Percentiles rank a stretch among this genome's conserved stretches.
Conservation (phyloP, 2,329 filamentous ascomycete species). For the Fusarium sp. region DNA sequence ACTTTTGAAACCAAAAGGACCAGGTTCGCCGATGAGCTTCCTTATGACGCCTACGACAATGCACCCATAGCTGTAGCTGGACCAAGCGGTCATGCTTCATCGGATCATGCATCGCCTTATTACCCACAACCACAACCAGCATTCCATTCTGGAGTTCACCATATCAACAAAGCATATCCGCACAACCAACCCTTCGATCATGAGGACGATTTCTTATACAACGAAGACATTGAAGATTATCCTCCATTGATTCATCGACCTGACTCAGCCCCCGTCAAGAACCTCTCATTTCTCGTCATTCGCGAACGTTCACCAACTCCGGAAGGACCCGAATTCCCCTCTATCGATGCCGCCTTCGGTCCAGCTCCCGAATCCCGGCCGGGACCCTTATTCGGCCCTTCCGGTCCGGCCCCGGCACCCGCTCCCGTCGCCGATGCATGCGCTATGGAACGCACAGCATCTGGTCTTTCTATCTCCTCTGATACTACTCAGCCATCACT, state of each 20-base stretch:
- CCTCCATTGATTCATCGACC: constrained; percentile 26
- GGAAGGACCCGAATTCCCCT: constrained; percentile 33
- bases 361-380: constrained; percentile 32
- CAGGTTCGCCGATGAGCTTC: constrained; percentile 32
- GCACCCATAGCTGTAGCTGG: constrained; percentile 9
- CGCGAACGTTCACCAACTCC: constrained; percentile 49
- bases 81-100: constrained; percentile 18
- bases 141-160: constrained; percentile 13
- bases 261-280: constrained; percentile 49
- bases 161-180: constrained; percentile 20
- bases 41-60: constrained; percentile 28
- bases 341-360: constrained; percentile 28
- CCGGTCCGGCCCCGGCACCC: constrained; percentile 14
- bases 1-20: constrained; percentile 41
- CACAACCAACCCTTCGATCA: constrained; percentile 10
- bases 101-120: constrained; percentile 1
- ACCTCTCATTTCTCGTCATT: constrained; percentile 54
- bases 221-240: constrained; percentile 26
- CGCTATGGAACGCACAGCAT: constrained; percentile 62
- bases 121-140: constrained; percentile 10
- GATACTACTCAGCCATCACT: constrained; percentile 51
- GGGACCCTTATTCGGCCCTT: constrained; percentile 30
- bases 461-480: constrained; percentile 61
- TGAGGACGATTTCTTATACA: constrained; percentile 25
- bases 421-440: constrained; percentile 31